Evolutionary conservation across 2,329 filamentous ascomycete species (phyloP), one percentile per base, ranked within the genome.

Genomic region (Colletotrichum godetiae): DNA sequence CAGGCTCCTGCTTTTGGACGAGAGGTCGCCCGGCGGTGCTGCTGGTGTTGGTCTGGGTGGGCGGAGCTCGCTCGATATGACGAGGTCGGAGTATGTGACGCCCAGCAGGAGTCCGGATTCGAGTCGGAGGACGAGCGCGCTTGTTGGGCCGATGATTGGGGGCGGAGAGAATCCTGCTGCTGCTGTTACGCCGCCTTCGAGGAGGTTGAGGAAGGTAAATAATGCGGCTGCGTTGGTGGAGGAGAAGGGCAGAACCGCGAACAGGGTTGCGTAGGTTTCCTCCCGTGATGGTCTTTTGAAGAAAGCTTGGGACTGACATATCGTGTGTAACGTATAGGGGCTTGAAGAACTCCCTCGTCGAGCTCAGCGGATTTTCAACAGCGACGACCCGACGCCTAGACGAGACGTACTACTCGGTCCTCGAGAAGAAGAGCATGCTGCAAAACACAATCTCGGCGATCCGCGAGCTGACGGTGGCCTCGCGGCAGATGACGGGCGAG

Each of bases 361-460:
- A 88, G 61, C 85, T 95, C 12, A 88, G 87, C 76, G 83, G 87
- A 37, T 87, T 91, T 79, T 92, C 92, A 27, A 87, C 90, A 68
- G 82, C 86, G 27, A 90, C 91, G 29, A 93, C 91, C 19, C 87
- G 88, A 73, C 88, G 88, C 42, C 88, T 96, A 55, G 93, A 95
- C 80, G 90, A 93, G 72, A 92, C 92, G 3, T 95, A 95, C 82
- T 93, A 93, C 75, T 89, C 90, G 0, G 88, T 95, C 11, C 85
- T 95, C 35, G 91, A 94, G 79, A 94, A 92, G 78, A 87, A 93
- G 61, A 88, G 88, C 62, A 81, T 87, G 1, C 84, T 95, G 49
- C 91, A 92, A 67, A 88, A 86, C 76, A 94, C 91, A 0, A 88
- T 95, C 52, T 81, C 85, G 6, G 88, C 88, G 2, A 84, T 96